Conservation (phyloP, 2,329 filamentous ascomycete species). For the Diaporthe citriasiana region DNA sequence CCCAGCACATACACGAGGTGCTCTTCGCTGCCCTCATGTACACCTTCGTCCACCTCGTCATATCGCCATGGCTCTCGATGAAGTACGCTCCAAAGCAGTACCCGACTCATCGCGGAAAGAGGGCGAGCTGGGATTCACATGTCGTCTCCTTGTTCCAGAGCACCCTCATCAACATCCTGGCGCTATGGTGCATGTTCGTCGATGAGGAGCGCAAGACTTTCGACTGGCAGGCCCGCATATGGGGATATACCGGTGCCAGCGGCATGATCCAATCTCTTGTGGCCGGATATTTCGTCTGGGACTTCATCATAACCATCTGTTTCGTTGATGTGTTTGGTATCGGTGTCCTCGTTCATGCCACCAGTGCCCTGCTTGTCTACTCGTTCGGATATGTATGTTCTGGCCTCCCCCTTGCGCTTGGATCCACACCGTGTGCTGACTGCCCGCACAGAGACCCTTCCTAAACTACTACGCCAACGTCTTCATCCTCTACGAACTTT, state of each 20-base stretch:
- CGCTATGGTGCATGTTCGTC: slow-evolving; percentile 78
- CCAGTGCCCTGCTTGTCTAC: slow-evolving; percentile 81
- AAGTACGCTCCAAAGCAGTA: slow-evolving; percentile 75
- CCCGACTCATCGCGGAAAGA: slow-evolving; percentile 72
- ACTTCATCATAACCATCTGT: slow-evolving; percentile 77
- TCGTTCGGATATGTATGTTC: slow-evolving; percentile 82
- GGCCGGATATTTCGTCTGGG: slow-evolving; percentile 88
- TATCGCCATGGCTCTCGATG: slow-evolving; percentile 77
- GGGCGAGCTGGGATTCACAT: slow-evolving; percentile 88
- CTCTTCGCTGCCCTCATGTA: slow-evolving; percentile 77
- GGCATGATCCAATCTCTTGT: slow-evolving; percentile 84
- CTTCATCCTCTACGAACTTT: slow-evolving; percentile 91
- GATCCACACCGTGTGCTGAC: slow-evolving; percentile 7
- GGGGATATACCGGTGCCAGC: slow-evolving; percentile 80
- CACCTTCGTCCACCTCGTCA: slow-evolving; percentile 73
- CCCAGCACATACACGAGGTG: slow-evolving; percentile 84
- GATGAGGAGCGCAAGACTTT: slow-evolving; percentile 78
- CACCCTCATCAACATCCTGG: slow-evolving; percentile 77
- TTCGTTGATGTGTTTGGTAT: slow-evolving; percentile 80
- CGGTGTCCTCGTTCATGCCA: slow-evolving; percentile 83
- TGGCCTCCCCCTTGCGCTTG: neutral
- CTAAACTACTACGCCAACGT: slow-evolving; percentile 85
- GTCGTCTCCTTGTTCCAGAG: slow-evolving; percentile 88
- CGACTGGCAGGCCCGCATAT: slow-evolving; percentile 77
- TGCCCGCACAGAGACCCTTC: slow-evolving; percentile 76